phyloP scores from a whole-genome alignment of 73 alveolate species.

The Tetrahymena thermophila region DNA sequence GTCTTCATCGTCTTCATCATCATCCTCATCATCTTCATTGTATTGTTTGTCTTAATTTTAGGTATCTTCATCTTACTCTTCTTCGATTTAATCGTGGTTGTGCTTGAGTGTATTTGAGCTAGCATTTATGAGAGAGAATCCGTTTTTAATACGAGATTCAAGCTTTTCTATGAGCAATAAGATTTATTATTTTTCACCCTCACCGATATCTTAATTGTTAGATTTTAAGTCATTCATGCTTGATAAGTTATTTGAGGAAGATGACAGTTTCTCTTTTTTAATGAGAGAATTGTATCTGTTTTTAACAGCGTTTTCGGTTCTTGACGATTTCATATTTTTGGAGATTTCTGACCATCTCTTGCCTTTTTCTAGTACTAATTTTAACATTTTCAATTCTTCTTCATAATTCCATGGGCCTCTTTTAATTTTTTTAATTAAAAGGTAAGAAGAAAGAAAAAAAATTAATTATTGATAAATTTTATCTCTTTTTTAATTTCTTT shows the following conservation, averaged over 20 bases:
- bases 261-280: slow-evolving; percentile 22
- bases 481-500: background rate
- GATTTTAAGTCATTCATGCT: background rate
- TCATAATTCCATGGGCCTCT: slow-evolving; percentile 51
- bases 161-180: background rate
- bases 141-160: background rate
- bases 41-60: background rate
- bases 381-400: slow-evolving; percentile 24
- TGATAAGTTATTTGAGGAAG: background rate
- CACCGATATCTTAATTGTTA: background rate
- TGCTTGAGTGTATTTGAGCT: background rate
- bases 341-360: slow-evolving; percentile 46
- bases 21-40: background rate
- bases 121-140: background rate
- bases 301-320: slow-evolving; percentile 37
- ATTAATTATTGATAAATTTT: no score
- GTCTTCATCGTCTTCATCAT: background rate
- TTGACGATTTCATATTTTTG: slow-evolving; percentile 18
- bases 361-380: slow-evolving; percentile 25
- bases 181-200: background rate
- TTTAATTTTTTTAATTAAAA: background rate
- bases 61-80: background rate
- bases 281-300: slow-evolving; percentile 34
- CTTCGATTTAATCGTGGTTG: background rate
- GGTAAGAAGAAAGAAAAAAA: no score